Conservation (phyloP, 176 grass and related monocot species). For the Avena sativa region DNA sequence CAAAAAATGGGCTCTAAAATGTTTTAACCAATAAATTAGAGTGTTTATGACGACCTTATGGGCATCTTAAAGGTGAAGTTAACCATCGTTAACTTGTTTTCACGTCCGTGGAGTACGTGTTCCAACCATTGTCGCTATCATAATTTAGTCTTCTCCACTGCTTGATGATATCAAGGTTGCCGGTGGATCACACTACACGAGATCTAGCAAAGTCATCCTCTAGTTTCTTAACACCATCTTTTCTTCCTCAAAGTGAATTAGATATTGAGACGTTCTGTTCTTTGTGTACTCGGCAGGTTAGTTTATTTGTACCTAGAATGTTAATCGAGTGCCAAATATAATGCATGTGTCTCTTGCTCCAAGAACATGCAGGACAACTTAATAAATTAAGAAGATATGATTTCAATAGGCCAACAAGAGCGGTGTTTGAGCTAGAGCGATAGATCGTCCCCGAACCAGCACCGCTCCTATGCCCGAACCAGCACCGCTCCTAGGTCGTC, state of each 20-base stretch:
- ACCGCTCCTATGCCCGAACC: too few relatives aligned
- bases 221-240: background rate
- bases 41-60: background rate
- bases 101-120: slow-evolving; percentile 19
- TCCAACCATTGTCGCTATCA: slow-evolving; percentile 22
- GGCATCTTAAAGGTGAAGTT: background rate
- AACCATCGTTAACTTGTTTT: background rate
- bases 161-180: background rate
- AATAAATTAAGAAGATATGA: background rate
- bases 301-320: background rate
- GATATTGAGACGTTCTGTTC: background rate
- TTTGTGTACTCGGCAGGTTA: background rate
- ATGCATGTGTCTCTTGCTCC: background rate
- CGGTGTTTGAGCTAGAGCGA: background rate
- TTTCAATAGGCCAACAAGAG: background rate
- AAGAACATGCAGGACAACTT: background rate
- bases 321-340: background rate
- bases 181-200: slow-evolving; percentile 37
- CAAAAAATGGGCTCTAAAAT: background rate
- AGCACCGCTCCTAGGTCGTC: too few relatives aligned
- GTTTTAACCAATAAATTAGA: background rate
- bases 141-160: slow-evolving; percentile 9
- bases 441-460: too few relatives aligned
- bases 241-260: background rate
- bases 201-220: slow-evolving; percentile 37